A percentile compares a stretch with the other conserved stretches of the same genome.
Conservation (phyloP, 2,329 filamentous ascomycete genomes). For the Orbilia oligospora region DNA sequence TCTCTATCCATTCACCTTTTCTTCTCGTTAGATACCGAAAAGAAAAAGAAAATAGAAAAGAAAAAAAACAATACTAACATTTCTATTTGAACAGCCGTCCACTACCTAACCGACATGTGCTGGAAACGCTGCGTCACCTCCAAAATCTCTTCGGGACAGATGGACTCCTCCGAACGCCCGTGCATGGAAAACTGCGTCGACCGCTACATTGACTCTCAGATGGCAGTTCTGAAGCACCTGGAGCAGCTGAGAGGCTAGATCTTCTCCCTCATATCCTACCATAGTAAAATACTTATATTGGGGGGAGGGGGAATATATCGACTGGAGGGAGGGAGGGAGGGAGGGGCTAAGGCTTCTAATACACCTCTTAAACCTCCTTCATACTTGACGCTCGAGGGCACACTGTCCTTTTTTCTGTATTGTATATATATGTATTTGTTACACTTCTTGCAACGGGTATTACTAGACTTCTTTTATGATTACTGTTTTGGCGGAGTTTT, state of each 20-base stretch:
- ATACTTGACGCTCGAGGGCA: not conserved
- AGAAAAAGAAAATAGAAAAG: too few species aligned
- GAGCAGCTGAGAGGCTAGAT: slow-evolving; percentile 73
- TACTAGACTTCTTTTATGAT: slow-evolving; percentile 20
- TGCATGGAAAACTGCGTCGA: slow-evolving; percentile 95
- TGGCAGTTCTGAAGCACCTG: slow-evolving; percentile 86
- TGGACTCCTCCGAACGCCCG: slow-evolving; percentile 83
- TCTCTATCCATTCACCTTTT: not conserved
- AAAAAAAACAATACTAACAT: not conserved
- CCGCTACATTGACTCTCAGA: slow-evolving; percentile 89
- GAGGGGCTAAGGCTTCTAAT: not conserved
- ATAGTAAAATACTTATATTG: slow-evolving; percentile 25
- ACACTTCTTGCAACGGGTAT: not conserved
- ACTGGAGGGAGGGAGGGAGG: too few species aligned
- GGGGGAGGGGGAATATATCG: too few species aligned
- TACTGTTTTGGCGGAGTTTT: slow-evolving; percentile 1
- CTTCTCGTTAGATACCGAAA: too few species aligned
- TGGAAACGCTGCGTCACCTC: slow-evolving; percentile 93
- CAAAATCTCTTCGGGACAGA: slow-evolving; percentile 76
- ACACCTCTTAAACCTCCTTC: not conserved
- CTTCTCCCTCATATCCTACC: too few species aligned
- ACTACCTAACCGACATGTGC: slow-evolving; percentile 81
- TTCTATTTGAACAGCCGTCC: slow-evolving; percentile 72
- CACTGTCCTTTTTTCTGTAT: slow-evolving; percentile 7
- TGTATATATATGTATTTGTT: not conserved